Evolutionary conservation across 495 filamentous ascomycete species (phyloP), one percentile per base, ranked within the genome.

Genomic region (Penicillium goetzii): DNA sequence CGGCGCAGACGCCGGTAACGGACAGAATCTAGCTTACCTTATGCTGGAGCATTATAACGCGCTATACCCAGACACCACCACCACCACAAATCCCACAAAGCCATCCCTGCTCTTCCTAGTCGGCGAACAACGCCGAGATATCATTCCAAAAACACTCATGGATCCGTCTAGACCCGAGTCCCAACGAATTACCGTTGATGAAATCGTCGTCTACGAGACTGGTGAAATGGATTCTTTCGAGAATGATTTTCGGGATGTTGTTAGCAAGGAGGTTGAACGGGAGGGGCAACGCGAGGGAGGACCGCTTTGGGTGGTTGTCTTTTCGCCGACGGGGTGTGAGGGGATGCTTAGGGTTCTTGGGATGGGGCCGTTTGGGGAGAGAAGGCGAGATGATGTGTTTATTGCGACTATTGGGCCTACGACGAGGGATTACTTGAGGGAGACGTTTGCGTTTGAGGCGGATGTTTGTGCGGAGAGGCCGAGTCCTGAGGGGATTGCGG

Each of bases 361-460:
- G 19, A 9, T 71, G 10, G 63, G 71, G 5, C 66, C 68, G 2
- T 67, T 70, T 63, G 56, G 0, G 11, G 34, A 57, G 11, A 9
- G 26, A 32, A 53, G 32, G 23, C 19, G 19, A 19, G 63, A 70
- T 59, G 74, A 65, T 56, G 84, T 87, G 17, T 88, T 82, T 68
- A 78, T 97, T 62, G 91, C 89, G 14, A 93, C 92, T 3, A 99
- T 99, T 75, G 95, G 95, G 26, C 94, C 96, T 17, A 99, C 96
- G 56, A 99, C 96, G 33, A 80, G 89, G 58, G 89, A 90, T 72
- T 85, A 91, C 77, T 75, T 99, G 51, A 68, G 80, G 8, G 77
- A 78, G 25, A 81, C 81, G 53, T 92, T 92, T 75, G 88, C 79
- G 10, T 88, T 89, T 67, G 82, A 88, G 68, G 86, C 92, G 19